Evolutionary conservation across 2,329 filamentous ascomycete genomes (phyloP), one percentile per base, ranked within the genome.

Genomic region (Microsporum ferrugineum): DNA sequence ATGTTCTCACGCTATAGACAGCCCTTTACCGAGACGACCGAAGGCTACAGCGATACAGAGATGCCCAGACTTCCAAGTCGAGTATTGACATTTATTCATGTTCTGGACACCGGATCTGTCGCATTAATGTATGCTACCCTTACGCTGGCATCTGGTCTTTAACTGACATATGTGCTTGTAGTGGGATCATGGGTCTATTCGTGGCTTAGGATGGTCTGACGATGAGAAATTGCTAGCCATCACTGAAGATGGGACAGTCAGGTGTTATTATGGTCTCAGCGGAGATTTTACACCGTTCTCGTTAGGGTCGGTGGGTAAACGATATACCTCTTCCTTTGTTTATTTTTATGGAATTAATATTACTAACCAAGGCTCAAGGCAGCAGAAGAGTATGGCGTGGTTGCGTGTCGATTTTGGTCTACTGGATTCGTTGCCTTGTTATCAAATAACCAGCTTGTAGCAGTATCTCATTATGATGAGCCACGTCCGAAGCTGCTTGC

Each of bases 211-310:
- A 38, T 99, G 94, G 94, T 96, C 91, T 23, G 92, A 96, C 69
- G 90, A 96, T 66, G 94, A 99, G 79, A 88, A 88, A 71, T 81
- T 99, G 55, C 78, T 99, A 2, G 88, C 96, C 0, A 85, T 97
- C 58, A 89, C 91, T 7, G 84, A 88, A 59, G 92, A 99, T 70
- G 94, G 94, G 29, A 92, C 86, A 0, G 92, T 97, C 49, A 83
- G 91, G 63, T 94, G 90, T 73, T 96, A 91, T 71, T 85, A 91
- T 72, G 89, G 94, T 69, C 78, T 99, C n/a, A 88, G 96, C 72
- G 89, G 88, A 64, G 92, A 97, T 71, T 99, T 99, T 71, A 89
- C 87, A 14, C 91, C 95, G 62, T 99, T 97, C 73, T 91, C 89
- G 0, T 79, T 99, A 0, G 94, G 92, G 60, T 87, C 95, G 73